Evolutionary conservation across 2,329 filamentous ascomycete species (phyloP), one percentile per base, ranked within the genome.

Genomic region (Cercospora sojina): DNA sequence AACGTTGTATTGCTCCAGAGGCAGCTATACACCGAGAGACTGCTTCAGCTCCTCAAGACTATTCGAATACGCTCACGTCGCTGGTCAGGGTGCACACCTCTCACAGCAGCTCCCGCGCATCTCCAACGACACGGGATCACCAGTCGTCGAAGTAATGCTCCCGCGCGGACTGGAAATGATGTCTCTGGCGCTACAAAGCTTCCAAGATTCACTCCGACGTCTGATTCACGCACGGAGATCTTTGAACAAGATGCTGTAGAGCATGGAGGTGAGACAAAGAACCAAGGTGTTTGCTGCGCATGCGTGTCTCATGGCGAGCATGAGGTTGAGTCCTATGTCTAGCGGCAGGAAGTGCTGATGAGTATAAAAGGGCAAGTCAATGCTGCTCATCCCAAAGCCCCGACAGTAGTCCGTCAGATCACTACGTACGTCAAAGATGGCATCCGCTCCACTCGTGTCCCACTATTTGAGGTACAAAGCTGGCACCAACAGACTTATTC

Each of bases 401-500:
- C n/a, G 12, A 12, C 18, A 20, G n/a, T 20, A 47, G n/a, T 6
- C 2, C 3, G 6, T 10, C 20, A 18, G 32, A 35, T 18, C 41
- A 43, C 41, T 43, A 9, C 41, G 7, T 18, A n/a, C 3, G 18
- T n/a, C 32, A 35, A 35, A 35, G 32, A 60, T 60, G 58, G 32
- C 58, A 27, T 60, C 58, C 8, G 7, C 18, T 12, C 47, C 58
- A 35, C 58, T 65, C 20, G 41, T 57, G 10, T 27, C 35, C 31
- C 47, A 59, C 3, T 66, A 66, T 18, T 20, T 63, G 60, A 53
- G 64, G 12, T 66, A 66, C 51, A 66, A 66, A 59, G 38, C 60
- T 16, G 64, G 64, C 18, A 66, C 59, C 9, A 27, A 59, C 9
- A 63, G 55, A 27, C 35, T 66, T 27, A 12, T 63, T 3, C 23